Base-by-base conservation (phyloP, 1,284 basidiomycete species). In the Cutaneotrichosporon sp. region DNA sequence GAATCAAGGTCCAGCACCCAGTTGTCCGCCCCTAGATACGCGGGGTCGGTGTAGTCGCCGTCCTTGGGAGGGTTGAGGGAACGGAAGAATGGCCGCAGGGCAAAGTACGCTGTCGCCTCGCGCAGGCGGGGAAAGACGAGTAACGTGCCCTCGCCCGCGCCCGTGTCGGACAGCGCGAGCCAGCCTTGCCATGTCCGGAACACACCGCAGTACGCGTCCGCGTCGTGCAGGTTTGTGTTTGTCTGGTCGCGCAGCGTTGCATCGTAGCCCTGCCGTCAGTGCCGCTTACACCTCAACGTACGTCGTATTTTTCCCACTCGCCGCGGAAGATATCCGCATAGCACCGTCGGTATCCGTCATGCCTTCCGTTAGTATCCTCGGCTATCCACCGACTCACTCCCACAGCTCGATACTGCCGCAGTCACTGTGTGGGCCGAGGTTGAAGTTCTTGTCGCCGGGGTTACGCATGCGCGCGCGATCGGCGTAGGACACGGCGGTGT, bases 61-160 rank as follows among this genome's bases (percentile, higher is more conserved):
- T 45, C 47, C 1, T 55, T 44, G n/a, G 55, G 50, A 5, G 60
- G 46, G 14, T 56, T 43, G 37, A 50, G 10, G 23, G 38, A 56
- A 59, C 59, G 78, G 80, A 90, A 89, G 76, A 89, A 85, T 0
- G 87, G 87, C 1, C 87, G 81, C 0, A 90, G 77, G 13, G 88
- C 78, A 50, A 83, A 75, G 63, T 90, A 90, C 0, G 87, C 83
- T 47, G 87, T 88, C 5, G 85, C 83, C 17, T 89, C 77, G 8
- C 80, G 66, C 12, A 92, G 77, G 57, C 85, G 79, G 0, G 90
- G 88, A 71, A 88, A 88, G 15, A 90, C 84, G 2, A 76, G 75
- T 4, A 92, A 76, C 0, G 89, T 91, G 12, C 88, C 87, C 65
- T 88, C 83, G 7, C 76, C 75, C 0, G 83, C 79, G 0, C 80